Evolutionary conservation across 1,139 yeast species (phyloP).

Genomic region (Geotrichum carabidarum): DNA sequence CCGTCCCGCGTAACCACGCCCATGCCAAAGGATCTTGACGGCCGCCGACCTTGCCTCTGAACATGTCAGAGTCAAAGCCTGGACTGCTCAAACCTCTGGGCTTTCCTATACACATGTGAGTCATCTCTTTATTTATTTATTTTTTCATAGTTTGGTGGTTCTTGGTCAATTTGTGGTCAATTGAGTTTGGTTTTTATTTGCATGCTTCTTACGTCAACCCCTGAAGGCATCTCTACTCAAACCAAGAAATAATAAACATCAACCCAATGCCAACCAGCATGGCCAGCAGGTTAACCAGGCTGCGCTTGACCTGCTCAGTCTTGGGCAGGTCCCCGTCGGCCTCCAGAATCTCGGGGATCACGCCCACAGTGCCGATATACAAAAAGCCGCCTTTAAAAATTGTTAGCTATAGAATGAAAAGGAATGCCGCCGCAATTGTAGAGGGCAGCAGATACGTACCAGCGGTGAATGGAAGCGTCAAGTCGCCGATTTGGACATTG

Average conservation of each 20-base stretch:
- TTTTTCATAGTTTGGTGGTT: too few relatives aligned
- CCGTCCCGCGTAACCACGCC: too few relatives aligned
- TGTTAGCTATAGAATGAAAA: not conserved
- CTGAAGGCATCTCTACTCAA: constrained; percentile 32
- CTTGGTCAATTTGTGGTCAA: too few relatives aligned
- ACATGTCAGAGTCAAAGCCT: too few relatives aligned
- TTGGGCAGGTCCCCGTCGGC: constrained; percentile 38
- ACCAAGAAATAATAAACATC: constrained; percentile 52
- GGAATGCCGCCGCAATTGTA: not conserved
- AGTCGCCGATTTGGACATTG: constrained; percentile 45
- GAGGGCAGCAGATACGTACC: constrained; percentile 36
- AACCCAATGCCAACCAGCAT: constrained; percentile 47
- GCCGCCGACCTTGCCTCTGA: too few relatives aligned
- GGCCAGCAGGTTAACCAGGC: constrained; percentile 43
- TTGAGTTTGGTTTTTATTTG: too few relatives aligned
- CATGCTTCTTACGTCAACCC: not conserved
- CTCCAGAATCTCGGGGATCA: constrained; percentile 57
- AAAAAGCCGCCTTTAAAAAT: constrained; percentile 44
- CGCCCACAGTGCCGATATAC: constrained; percentile 61
- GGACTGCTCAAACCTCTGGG: too few relatives aligned
- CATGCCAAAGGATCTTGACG: too few relatives aligned
- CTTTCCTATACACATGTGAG: too few relatives aligned
- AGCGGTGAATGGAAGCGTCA: constrained; percentile 63
- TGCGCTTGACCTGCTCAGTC: constrained; percentile 37
- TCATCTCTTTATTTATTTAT: too few relatives aligned